Evolutionary conservation across 2,329 filamentous ascomycete genomes (phyloP), one percentile per base, ranked within the genome.

Genomic region (Phialocephala subalpina): DNA sequence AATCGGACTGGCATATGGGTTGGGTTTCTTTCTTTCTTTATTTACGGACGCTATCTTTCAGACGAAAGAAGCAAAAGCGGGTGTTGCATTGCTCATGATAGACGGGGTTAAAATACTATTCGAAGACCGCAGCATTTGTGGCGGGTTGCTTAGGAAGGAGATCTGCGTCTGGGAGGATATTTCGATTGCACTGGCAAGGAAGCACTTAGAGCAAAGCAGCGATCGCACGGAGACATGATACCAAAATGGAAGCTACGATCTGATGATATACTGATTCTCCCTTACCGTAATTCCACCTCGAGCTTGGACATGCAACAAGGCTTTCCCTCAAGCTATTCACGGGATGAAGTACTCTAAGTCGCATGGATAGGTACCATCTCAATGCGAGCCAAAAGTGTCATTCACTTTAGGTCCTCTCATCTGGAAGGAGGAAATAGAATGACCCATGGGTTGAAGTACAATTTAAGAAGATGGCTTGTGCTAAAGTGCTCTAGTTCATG

Each of bases 1-100:
- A 55, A 22, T 56, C 7, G 2, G n/a, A 18, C 11, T 9, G 5
- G 20, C 9, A 55, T 38, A 20, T 38, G 8, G 22, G 20, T 5
- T 18, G 45, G 20, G 33, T 58, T 52, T n/a, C n/a, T n/a, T 35
- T 20, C 49, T 55, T 49, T 47, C 47, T 56, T 53, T 29, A 4
- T 55, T 29, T 18, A 27, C 20, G 18, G 14, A 11, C n/a, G 11
- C 29, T 38, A 38, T 20, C 40, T 61, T 38, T 40, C 40, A 47
- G 29, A 16, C 12, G 12, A 8, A 11, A 16, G 22, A 33, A 53
- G 25, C 18, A 57, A 57, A 57, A 57, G 47, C 62, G 56, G 45
- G 62, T 56, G 45, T 59, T 64, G 56, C 62, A 58, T 64, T 63
- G 61, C 61, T 58, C 36, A 52, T 25, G 36, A 52, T 63, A 63